A percentile compares a stretch with the other conserved stretches of the same genome.
phyloP scores from a whole-genome alignment of 257 asterid species.

The Nicotiana obtusifolia region DNA sequence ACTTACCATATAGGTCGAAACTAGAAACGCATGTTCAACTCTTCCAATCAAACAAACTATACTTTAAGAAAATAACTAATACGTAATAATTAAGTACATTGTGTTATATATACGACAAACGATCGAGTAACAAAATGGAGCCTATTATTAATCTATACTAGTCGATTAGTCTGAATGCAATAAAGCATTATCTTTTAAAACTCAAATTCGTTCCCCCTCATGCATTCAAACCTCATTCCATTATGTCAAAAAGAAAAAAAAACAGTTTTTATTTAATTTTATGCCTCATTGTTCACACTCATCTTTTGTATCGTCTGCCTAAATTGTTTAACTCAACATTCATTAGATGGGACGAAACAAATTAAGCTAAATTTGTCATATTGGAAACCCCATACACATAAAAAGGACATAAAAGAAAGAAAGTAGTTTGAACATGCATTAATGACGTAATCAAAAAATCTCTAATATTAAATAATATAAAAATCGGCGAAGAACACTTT shows the following conservation, averaged over 20 bases:
- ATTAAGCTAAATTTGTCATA: neutral
- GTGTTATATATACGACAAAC: neutral
- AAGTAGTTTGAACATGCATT: constrained; percentile 24
- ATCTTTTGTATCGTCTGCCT: neutral
- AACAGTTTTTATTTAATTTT: neutral
- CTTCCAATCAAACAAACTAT: neutral
- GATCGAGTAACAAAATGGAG: neutral
- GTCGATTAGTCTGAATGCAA: neutral
- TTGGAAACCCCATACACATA: neutral
- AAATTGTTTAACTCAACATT: neutral
- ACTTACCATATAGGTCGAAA: neutral
- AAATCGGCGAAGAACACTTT: too few relatives aligned
- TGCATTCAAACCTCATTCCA: neutral
- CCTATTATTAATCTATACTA: neutral
- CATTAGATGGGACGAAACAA: neutral
- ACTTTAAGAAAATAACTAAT: neutral
- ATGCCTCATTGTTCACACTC: neutral
- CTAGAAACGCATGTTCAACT: neutral
- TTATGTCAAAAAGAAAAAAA: neutral
- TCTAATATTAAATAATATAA: neutral
- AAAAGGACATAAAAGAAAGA: neutral
- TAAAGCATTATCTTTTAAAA: neutral
- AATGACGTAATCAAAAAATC: neutral
- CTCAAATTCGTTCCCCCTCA: neutral
- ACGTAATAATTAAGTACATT: neutral